These are phyloP conservation scores for Penium margaritaceum DNA, from an alignment of 139 green algal genomes.

Conservation along the genomic window DNA sequence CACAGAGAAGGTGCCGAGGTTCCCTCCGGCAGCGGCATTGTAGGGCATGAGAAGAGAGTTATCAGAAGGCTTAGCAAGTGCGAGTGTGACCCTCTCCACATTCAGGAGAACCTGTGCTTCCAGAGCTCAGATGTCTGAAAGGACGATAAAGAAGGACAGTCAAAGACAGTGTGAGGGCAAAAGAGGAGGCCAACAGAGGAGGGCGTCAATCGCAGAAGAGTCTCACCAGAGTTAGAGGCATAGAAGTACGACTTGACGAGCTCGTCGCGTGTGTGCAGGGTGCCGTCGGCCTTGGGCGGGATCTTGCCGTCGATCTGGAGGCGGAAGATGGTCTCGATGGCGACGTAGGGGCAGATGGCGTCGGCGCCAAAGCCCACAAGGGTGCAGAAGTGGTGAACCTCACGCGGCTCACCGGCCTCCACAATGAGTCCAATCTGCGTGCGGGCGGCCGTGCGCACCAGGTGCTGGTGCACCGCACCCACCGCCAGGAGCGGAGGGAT, in stretches of 20 bases:
- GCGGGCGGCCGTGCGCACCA: slow-evolving; percentile 64
- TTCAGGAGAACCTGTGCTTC: no score
- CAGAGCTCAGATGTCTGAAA: no score
- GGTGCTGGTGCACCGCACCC: slow-evolving; percentile 81
- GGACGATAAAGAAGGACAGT: no score
- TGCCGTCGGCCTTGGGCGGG: slow-evolving; percentile 28
- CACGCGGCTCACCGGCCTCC: slow-evolving; percentile 69
- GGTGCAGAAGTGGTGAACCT: slow-evolving; percentile 88
- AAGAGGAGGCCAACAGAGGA: no score
- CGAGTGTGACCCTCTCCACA: no score
- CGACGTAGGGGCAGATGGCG: slow-evolving; percentile 87
- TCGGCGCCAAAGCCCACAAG: slow-evolving; percentile 86
- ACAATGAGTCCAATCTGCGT: slow-evolving; percentile 69
- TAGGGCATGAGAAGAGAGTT: no score
- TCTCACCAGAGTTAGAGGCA: slow-evolving; percentile 55
- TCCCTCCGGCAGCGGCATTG: no score
- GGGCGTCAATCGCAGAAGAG: no score
- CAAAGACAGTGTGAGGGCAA: no score
- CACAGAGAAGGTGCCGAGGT: no score
- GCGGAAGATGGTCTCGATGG: slow-evolving; percentile 62
- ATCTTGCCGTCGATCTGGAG: slow-evolving; percentile 45
- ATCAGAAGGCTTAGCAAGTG: no score
- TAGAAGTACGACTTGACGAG: slow-evolving; percentile 75
- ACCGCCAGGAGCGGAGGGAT: slow-evolving; percentile 73
- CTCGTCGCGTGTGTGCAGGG: slow-evolving; percentile 46